phyloP scores from a whole-genome alignment of 345 rosid species.

The Dipteronia dyeriana region DNA sequence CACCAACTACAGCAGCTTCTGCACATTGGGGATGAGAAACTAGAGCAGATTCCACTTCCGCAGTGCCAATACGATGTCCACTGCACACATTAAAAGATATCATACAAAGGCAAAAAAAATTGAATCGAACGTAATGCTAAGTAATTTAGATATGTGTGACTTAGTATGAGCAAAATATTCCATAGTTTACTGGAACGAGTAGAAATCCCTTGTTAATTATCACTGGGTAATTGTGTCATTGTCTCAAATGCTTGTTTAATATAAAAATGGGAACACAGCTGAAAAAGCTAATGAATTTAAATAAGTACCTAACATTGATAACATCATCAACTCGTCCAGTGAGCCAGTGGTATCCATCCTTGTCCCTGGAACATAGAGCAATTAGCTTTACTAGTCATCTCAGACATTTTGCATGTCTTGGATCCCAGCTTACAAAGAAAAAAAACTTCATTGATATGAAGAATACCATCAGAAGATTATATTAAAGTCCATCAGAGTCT shows the following conservation, averaged over 20 bases:
- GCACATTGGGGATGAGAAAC: conserved; percentile 96
- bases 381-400: conserved; percentile 13
- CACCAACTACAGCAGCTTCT: conserved; percentile 95
- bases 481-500: conserved; percentile 8
- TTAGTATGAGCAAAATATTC: neutral
- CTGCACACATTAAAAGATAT: conserved; percentile 43
- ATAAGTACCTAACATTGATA: conserved; percentile 83
- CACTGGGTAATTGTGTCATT: no score
- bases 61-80: conserved; percentile 99
- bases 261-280: no score
- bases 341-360: conserved; percentile 96
- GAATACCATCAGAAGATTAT: conserved; percentile 16
- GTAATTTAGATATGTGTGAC: neutral
- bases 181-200: neutral
- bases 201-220: neutral
- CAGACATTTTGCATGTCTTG: conserved; percentile 11
- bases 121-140: neutral
- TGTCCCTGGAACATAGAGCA: conserved; percentile 67
- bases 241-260: no score
- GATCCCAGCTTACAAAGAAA: neutral
- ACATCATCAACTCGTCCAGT: conserved; percentile 99
- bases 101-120: neutral
- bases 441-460: neutral
- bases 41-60: conserved; percentile 98
- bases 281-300: neutral